These are phyloP conservation scores for Colletotrichum kahawae DNA, from an alignment of 2,329 filamentous ascomycete species.

Conservation along the genomic window DNA sequence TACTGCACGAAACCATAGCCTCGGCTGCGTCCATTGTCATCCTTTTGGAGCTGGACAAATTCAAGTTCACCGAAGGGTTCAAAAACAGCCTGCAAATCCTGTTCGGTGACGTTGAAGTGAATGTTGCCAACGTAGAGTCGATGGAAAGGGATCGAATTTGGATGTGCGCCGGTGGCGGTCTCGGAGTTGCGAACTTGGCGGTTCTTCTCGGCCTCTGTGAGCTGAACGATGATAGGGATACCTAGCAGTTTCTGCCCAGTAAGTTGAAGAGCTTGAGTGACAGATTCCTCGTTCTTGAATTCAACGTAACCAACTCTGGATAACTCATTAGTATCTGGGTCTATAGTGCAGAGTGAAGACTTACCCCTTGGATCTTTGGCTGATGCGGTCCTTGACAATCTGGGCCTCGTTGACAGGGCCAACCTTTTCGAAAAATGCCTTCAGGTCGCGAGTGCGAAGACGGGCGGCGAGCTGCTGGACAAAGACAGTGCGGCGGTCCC, in stretches of 20 bases:
- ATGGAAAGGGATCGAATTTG: slow-evolving; percentile 92
- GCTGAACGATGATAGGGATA: slow-evolving; percentile 97
- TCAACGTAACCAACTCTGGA: slow-evolving; percentile 96
- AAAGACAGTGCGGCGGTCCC: slow-evolving; percentile 95
- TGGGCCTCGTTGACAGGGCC: slow-evolving; percentile 96
- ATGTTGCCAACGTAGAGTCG: slow-evolving; percentile 99
- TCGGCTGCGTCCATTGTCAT: slow-evolving; percentile 86
- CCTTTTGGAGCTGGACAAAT: slow-evolving; percentile 96
- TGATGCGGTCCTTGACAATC: slow-evolving; percentile 97
- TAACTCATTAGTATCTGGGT: slow-evolving; percentile 39
- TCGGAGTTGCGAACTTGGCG: slow-evolving; percentile 89
- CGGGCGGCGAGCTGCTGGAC: slow-evolving; percentile 97
- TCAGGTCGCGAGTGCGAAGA: slow-evolving; percentile 88
- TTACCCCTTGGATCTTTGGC: slow-evolving; percentile 96
- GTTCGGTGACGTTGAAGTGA: slow-evolving; percentile 98
- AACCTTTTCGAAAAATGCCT: slow-evolving; percentile 93
- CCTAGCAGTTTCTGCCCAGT: slow-evolving; percentile 98
- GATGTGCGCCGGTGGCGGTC: slow-evolving; percentile 62
- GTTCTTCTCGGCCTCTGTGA: slow-evolving; percentile 99
- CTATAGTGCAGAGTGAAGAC: slow-evolving; percentile 33
- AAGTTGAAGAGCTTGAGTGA: slow-evolving; percentile 92
- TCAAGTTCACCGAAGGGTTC: slow-evolving; percentile 97
- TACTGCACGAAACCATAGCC: slow-evolving; percentile 99
- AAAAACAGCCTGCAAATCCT: slow-evolving; percentile 94
- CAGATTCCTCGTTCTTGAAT: slow-evolving; percentile 95